Conservation (phyloP, 2,329 filamentous ascomycete genomes). For the Xylariaceae sp. region DNA sequence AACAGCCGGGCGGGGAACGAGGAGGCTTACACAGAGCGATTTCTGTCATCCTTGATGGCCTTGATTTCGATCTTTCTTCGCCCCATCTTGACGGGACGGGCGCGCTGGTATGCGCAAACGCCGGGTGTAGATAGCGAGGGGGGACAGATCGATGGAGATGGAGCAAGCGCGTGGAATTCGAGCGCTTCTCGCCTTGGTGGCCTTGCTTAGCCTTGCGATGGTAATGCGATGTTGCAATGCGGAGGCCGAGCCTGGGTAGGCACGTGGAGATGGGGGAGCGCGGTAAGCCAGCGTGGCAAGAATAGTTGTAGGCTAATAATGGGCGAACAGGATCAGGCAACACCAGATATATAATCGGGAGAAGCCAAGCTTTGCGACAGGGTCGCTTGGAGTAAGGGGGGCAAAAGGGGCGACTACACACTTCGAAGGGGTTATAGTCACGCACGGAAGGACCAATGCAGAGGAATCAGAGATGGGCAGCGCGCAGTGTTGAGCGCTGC, state of each 20-base stretch:
- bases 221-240: constrained; percentile 6
- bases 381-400: background rate
- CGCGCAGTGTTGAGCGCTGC: no score
- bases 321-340: constrained; percentile 9
- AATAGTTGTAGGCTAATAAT: constrained; percentile 12
- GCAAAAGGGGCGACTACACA: background rate
- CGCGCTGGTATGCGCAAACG: background rate
- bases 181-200: constrained; percentile 6
- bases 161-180: constrained; percentile 7
- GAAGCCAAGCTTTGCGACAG: background rate
- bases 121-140: background rate
- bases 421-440: background rate
- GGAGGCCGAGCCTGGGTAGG: constrained; percentile 10
- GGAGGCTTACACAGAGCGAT: constrained; percentile 84
- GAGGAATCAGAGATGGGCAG: no score
- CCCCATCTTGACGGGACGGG: constrained; percentile 62
- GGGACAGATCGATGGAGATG: background rate
- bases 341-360: constrained; percentile 6
- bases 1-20: constrained; percentile 1
- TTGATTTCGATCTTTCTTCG: constrained; percentile 99
- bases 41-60: constrained; percentile 97
- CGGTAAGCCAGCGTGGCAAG: constrained; percentile 21
- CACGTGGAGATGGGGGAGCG: constrained; percentile 9
- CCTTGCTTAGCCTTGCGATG: constrained; percentile 6
- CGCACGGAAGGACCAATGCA: no score